Percentiles rank a stretch among this genome's conserved stretches.
phyloP scores from a whole-genome alignment of 805 yeast genomes.

The Ogataea thermomethanolica region DNA sequence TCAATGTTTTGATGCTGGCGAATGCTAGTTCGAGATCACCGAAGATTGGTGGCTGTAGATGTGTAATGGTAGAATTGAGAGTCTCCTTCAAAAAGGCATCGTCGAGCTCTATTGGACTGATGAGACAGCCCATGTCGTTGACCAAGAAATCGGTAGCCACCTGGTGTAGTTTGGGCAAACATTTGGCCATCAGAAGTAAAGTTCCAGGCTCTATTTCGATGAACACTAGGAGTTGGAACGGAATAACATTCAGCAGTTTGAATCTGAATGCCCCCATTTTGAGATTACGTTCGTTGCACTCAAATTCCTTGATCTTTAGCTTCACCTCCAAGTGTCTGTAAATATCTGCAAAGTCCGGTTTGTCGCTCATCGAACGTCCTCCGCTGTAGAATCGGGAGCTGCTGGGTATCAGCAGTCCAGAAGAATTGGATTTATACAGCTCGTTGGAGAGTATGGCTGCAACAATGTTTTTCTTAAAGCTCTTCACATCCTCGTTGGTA shows the following conservation, averaged over 20 bases:
- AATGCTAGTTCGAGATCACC: conserved; percentile 21
- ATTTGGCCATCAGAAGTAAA: conserved; percentile 19
- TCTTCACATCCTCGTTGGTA: conserved; percentile 17
- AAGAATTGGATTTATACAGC: conserved; percentile 17
- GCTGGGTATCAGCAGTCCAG: conserved; percentile 19
- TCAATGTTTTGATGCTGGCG: conserved; percentile 16
- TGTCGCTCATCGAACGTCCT: conserved; percentile 22
- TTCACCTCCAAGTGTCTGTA: conserved; percentile 21
- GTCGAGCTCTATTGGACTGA: conserved; percentile 14
- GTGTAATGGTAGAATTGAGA: conserved; percentile 12
- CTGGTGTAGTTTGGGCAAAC: conserved; percentile 21
- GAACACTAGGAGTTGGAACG: conserved; percentile 28
- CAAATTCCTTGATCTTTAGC: conserved; percentile 23
- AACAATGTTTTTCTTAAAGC: conserved; percentile 20
- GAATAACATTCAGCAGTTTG: conserved; percentile 25
- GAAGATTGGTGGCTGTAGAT: conserved; percentile 2
- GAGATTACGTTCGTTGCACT: conserved; percentile 4
- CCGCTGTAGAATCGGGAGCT: conserved; percentile 21
- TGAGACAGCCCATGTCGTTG: conserved; percentile 22
- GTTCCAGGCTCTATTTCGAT: conserved; percentile 24
- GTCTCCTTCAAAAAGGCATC: conserved; percentile 14
- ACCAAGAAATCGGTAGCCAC: conserved; percentile 22
- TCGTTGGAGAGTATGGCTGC: conserved; percentile 22
- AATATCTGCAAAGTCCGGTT: conserved; percentile 24
- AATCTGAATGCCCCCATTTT: conserved; percentile 30